These are phyloP conservation scores for Peronospora belbahrii DNA, from an alignment of 352 stramenopile species.

Conservation along the genomic window DNA sequence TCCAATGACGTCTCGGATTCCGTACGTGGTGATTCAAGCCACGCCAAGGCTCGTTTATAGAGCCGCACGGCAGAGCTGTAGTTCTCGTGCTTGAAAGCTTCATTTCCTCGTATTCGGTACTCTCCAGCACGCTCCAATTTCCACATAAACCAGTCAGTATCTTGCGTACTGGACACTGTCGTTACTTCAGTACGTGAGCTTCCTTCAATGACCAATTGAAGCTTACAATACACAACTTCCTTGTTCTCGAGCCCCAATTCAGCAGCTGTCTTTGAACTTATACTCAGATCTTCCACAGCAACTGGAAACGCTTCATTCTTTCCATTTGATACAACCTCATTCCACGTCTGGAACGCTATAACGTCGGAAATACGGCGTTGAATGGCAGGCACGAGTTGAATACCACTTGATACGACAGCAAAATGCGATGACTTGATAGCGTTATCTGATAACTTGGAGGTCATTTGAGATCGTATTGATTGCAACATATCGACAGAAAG, in stretches of 20 bases:
- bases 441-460: background rate
- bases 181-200: background rate
- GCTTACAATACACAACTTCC: constrained; percentile 21
- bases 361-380: constrained; percentile 16
- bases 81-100: constrained; percentile 38
- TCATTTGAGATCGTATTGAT: background rate
- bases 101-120: constrained; percentile 48
- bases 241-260: constrained; percentile 14
- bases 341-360: background rate
- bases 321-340: background rate
- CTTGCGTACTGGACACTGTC: background rate
- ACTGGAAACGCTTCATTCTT: constrained; percentile 17
- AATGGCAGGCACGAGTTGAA: constrained; percentile 26
- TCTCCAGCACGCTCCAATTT: constrained; percentile 39
- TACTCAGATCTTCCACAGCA: constrained; percentile 20
- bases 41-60: constrained; percentile 47
- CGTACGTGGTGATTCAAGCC: constrained; percentile 39
- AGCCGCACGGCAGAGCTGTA: constrained; percentile 26
- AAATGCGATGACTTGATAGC: constrained; percentile 6
- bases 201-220: constrained; percentile 18
- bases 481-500: constrained; percentile 15
- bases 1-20: constrained; percentile 10
- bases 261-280: constrained; percentile 14
- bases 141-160: constrained; percentile 37
- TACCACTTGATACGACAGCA: constrained; percentile 9